Evolutionary conservation across 106 monocot genomes (phyloP), one percentile per base, ranked within the genome.

Genomic region (Gastrodia elata): DNA sequence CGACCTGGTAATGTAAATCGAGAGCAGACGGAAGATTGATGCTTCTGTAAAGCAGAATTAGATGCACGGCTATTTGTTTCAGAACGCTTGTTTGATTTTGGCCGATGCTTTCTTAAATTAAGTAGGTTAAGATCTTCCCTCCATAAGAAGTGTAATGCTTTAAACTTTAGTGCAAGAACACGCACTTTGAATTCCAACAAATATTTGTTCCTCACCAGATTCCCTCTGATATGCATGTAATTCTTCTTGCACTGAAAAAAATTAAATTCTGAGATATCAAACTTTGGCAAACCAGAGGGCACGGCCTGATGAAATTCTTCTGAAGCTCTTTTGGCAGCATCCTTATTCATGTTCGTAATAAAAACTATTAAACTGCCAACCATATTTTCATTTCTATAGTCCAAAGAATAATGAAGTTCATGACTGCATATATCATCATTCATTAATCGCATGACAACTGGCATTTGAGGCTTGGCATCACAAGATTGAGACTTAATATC

Each of bases 71-170:
- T 78, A 59, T 72, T 73, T 39, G 83, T 18, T 36, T 92, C 89
- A 39, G 57, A 41, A 9, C 84, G 87, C 58, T 90, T 92, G 44
- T 77, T 82, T 41, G 90, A 84, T 75, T 88, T 90, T n/a, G 87
- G 64, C 10, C 87, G 68, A 68, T 76, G 75, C 76, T 86, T 92
- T 73, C 46, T 82, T 38, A 80, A 55, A 42, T 78, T 78, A 59
- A 92, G 80, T 49, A 88, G 71, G 2, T 77, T 82, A 40, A 88
- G 33, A 78, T 96, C 96, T 76, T 90, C 92, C 72, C 86, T 90
- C 96, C 96, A 96, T 41, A 92, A 74, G 39, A 80, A 77, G 34
- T 80, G 83, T 13, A 89, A 77, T 28, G 79, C 86, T 67, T 82
- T 90, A 72, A 84, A 92, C 73, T 88, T 89, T 14, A 90, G 73